Conservation (phyloP, 257 asterid species). For the Datura wrightii region DNA sequence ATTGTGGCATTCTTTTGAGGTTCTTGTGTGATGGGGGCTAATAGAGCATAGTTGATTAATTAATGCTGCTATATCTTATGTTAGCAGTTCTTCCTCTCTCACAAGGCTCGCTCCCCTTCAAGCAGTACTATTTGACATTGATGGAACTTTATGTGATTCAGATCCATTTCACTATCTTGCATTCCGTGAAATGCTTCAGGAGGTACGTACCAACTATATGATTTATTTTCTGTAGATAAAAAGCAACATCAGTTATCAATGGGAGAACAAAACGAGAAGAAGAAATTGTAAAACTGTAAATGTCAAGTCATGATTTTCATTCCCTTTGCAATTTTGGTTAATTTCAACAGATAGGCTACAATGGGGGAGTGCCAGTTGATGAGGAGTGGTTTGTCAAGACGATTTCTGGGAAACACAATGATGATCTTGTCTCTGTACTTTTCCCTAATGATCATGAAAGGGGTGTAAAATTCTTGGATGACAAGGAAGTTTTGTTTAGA, state of each 20-base stretch:
- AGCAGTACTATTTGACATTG: constrained; percentile 85
- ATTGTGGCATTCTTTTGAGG: neutral
- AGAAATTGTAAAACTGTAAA: neutral
- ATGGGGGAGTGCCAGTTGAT: constrained; percentile 74
- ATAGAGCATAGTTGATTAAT: neutral
- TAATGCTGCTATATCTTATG: constrained; percentile 32
- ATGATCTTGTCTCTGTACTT: constrained; percentile 67
- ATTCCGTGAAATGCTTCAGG: constrained; percentile 72
- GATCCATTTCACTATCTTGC: constrained; percentile 82
- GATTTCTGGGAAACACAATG: constrained; percentile 86
- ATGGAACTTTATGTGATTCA: constrained; percentile 89
- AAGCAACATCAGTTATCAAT: neutral
- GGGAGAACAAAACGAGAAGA: neutral
- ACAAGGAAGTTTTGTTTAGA: constrained; percentile 83
- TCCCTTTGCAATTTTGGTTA: neutral
- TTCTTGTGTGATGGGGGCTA: neutral
- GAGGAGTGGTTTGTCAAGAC: constrained; percentile 61
- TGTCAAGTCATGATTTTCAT: neutral
- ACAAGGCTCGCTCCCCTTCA: constrained; percentile 76
- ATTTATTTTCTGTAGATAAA: constrained; percentile 16
- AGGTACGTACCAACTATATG: constrained; percentile 44
- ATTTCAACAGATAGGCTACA: constrained; percentile 64
- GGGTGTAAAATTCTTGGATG: constrained; percentile 72
- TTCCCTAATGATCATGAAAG: constrained; percentile 80
- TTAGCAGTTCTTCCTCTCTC: constrained; percentile 61